A percentile compares a stretch with the other conserved stretches of the same genome.
Evolutionary conservation across 768 basidiomycete genomes (phyloP).

Genomic region (Holtermanniella nyarrowii): DNA sequence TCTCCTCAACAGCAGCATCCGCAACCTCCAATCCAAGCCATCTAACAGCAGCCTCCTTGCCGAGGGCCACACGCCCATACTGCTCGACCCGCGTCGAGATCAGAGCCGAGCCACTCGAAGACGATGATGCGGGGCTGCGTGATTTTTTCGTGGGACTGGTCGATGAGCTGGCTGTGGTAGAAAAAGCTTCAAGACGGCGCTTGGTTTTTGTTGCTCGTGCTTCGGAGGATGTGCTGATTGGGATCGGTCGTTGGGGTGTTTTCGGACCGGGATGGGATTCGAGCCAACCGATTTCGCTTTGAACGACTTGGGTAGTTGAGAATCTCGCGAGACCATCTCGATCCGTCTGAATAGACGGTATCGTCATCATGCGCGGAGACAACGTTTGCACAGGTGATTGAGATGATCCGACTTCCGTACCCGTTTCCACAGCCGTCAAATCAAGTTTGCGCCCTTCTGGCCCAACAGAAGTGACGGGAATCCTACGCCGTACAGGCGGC

Average conservation of each 20-base stretch:
- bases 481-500: conserved; percentile 3
- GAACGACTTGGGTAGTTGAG: conserved; percentile 19
- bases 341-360: conserved; percentile 18
- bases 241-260: neutral
- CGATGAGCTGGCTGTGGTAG: conserved; percentile 2
- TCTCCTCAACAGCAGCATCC: conserved; percentile 18
- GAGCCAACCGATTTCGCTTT: conserved; percentile 30
- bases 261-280: too few relatives aligned
- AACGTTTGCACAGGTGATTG: conserved; percentile 9
- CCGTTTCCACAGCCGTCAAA: conserved; percentile 2
- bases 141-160: conserved; percentile 1
- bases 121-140: conserved; percentile 8
- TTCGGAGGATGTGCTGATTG: conserved; percentile 1
- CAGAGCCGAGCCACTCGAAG: too few relatives aligned
- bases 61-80: conserved; percentile 29
- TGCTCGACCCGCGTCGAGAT: conserved; percentile 23
- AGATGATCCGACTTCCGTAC: conserved; percentile 7
- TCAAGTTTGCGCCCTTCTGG: conserved; percentile 26
- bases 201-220: conserved; percentile 12
- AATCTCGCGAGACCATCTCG: conserved; percentile 18
- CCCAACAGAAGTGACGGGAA: conserved; percentile 17
- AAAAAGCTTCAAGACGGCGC: conserved; percentile 19
- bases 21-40: conserved; percentile 20
- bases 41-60: conserved; percentile 27
- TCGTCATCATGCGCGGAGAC: conserved; percentile 15